Conservation (phyloP, 169 alveolate species). For the Eimeria maxima region DNA sequence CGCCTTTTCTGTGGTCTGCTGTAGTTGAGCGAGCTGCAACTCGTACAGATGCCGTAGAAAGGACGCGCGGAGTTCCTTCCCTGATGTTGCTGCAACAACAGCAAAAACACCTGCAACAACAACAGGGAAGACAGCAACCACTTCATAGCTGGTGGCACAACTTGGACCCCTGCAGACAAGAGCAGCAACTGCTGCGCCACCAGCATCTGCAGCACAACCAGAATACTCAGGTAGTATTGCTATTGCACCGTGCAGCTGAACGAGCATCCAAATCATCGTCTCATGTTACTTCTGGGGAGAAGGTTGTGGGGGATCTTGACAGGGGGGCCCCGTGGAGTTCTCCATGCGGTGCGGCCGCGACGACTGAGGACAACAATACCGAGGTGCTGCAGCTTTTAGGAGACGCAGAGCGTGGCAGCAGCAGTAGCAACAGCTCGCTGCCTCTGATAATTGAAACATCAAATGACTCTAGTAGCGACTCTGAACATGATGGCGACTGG, state of each 20-base stretch:
- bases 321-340: constrained; percentile 23
- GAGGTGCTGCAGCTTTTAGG: neutral
- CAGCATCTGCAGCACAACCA: constrained; percentile 24
- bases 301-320: neutral
- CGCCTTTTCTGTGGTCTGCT: constrained; percentile 9
- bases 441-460: constrained; percentile 37
- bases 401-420: constrained; percentile 11
- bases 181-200: constrained; percentile 3
- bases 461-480: constrained; percentile 7
- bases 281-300: neutral
- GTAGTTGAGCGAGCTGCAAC: neutral
- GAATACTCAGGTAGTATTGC: neutral
- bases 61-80: neutral
- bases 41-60: neutral
- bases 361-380: neutral
- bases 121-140: neutral
- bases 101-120: neutral
- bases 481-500: constrained; percentile 38
- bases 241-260: constrained; percentile 18
- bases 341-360: neutral
- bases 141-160: neutral
- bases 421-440: constrained; percentile 27
- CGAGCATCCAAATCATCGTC: neutral
- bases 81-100: neutral
- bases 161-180: neutral